Evolutionary conservation across 2,329 filamentous ascomycete species (phyloP).

Genomic region (Achaetomium macrosporum): DNA sequence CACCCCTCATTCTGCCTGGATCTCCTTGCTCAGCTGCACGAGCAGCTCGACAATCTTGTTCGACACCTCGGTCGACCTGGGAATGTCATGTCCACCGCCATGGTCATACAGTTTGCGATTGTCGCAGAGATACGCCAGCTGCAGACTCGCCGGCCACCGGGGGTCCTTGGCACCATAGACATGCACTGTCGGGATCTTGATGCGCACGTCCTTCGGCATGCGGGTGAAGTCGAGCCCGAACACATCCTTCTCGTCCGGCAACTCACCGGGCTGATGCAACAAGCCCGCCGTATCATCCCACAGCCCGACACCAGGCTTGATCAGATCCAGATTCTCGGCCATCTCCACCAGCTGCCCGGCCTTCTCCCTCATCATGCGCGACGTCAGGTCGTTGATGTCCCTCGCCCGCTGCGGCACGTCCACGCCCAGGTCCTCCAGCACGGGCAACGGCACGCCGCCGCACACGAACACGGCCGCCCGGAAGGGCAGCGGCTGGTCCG

Average conservation of each 20-base stretch:
- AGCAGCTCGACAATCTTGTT: slow-evolving; percentile 29
- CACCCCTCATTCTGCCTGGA: not conserved
- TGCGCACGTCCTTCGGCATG: slow-evolving; percentile 29
- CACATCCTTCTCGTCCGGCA: slow-evolving; percentile 28
- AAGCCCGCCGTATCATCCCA: slow-evolving; percentile 32
- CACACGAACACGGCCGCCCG: slow-evolving; percentile 37
- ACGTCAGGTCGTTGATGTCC: slow-evolving; percentile 27
- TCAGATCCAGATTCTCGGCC: slow-evolving; percentile 24
- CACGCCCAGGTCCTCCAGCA: slow-evolving; percentile 33
- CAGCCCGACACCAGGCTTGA: slow-evolving; percentile 28
- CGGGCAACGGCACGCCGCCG: slow-evolving; percentile 33
- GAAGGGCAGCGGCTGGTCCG: slow-evolving; percentile 31
- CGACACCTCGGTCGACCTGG: slow-evolving; percentile 31
- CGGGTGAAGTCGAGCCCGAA: slow-evolving; percentile 32
- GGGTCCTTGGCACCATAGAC: slow-evolving; percentile 34
- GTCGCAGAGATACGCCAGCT: slow-evolving; percentile 33
- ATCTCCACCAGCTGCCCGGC: slow-evolving; percentile 25
- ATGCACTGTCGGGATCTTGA: slow-evolving; percentile 33
- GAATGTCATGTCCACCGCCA: slow-evolving; percentile 35
- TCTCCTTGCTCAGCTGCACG: slow-evolving; percentile 20
- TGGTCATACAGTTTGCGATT: slow-evolving; percentile 32
- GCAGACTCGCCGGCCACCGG: slow-evolving; percentile 31
- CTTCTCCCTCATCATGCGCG: slow-evolving; percentile 24
- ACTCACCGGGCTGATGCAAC: slow-evolving; percentile 27
- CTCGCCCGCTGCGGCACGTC: slow-evolving; percentile 29